Percentiles rank a stretch among this genome's conserved stretches.
Evolutionary conservation across 768 basidiomycete genomes (phyloP).

Genomic region (Suillus subalutaceus): DNA sequence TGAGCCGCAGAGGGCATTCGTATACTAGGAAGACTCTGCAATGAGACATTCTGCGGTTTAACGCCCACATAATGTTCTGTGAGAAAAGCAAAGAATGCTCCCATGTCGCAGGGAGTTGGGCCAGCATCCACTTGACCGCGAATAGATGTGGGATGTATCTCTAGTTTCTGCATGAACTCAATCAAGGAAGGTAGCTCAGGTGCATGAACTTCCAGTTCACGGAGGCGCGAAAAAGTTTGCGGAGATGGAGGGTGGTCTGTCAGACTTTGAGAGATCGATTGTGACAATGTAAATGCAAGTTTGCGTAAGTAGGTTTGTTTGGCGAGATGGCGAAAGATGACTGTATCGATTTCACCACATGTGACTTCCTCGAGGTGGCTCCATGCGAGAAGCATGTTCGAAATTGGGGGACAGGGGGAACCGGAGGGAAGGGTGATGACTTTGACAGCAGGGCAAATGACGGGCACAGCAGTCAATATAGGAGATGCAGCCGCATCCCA

Average conservation of each 20-base stretch:
- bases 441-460: neutral
- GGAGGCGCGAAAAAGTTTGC: neutral
- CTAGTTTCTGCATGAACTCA: neutral
- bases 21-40: neutral
- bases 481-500: neutral
- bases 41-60: neutral
- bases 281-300: neutral
- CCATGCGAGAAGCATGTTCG: neutral
- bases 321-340: neutral
- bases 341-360: slow-evolving; percentile 2
- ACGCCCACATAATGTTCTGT: neutral
- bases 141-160: neutral
- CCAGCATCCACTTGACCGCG: neutral
- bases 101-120: neutral
- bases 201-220: slow-evolving; percentile 1
- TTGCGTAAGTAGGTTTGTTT: neutral
- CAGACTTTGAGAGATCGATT: neutral
- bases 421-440: neutral
- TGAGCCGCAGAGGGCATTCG: neutral
- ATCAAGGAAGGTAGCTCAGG: neutral
- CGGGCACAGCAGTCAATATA: neutral
- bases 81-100: neutral
- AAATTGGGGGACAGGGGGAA: neutral
- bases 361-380: neutral
- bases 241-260: neutral